These are phyloP conservation scores for Pythium sp. DNA, from an alignment of 352 stramenopile genomes.

Conservation along the genomic window DNA sequence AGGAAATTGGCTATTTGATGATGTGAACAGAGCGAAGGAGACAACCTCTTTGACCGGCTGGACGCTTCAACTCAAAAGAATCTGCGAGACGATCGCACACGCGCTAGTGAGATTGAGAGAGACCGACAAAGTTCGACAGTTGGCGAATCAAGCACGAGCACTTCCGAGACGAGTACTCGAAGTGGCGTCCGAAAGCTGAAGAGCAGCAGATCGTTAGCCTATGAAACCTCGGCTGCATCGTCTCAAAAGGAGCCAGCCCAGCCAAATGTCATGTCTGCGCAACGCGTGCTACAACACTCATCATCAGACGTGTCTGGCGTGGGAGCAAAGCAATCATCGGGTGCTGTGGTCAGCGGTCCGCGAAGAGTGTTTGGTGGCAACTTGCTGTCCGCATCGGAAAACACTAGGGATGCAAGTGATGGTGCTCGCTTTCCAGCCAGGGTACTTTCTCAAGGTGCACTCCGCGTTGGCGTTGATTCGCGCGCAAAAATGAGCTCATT, in stretches of 20 bases:
- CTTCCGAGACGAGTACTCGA: constrained; percentile 1
- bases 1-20: neutral
- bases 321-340: neutral
- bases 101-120: constrained; percentile 13
- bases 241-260: neutral
- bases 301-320: constrained; percentile 1
- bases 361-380: constrained; percentile 25
- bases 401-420: constrained; percentile 3
- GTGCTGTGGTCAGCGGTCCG: constrained; percentile 16
- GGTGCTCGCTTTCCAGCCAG: constrained; percentile 17
- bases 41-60: constrained; percentile 49
- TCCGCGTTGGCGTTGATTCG: constrained; percentile 36
- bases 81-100: constrained; percentile 40
- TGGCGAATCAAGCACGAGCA: neutral
- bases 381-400: constrained; percentile 7
- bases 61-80: constrained; percentile 71
- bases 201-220: constrained; percentile 14
- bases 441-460: constrained; percentile 39
- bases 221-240: neutral
- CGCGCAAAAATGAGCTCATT: constrained; percentile 21
- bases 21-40: constrained; percentile 38
- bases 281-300: constrained; percentile 23
- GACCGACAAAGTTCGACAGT: neutral
- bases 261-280: constrained; percentile 8
- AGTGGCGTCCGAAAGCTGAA: constrained; percentile 12